A percentile compares a stretch with the other conserved stretches of the same genome.
These are phyloP conservation scores for Apophysomyces ossiformis DNA, from an alignment of 371 early-diverging fungal species.

Conservation along the genomic window DNA sequence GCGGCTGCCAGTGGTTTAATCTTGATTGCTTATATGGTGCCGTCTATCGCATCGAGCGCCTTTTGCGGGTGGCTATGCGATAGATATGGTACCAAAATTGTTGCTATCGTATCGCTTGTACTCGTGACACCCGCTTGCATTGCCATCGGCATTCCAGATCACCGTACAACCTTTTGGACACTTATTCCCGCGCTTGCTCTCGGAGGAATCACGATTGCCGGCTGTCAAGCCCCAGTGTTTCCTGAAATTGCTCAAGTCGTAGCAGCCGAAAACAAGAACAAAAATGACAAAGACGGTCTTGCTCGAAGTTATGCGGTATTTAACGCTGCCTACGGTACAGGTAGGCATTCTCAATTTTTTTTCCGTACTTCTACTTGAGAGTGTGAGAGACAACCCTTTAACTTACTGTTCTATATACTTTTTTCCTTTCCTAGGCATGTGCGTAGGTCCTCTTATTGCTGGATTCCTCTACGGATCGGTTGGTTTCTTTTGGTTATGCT, in stretches of 20 bases:
- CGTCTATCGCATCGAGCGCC: constrained; percentile 47
- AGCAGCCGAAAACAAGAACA: constrained; percentile 28
- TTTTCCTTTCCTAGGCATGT: constrained; percentile 23
- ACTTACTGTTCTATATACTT: neutral
- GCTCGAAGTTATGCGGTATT: constrained; percentile 48
- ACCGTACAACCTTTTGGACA: constrained; percentile 36
- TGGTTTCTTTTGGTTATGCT: constrained; percentile 36
- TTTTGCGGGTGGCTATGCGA: constrained; percentile 53
- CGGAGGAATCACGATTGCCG: constrained; percentile 45
- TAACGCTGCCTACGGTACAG: constrained; percentile 50
- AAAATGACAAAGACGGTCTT: constrained; percentile 34
- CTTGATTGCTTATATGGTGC: constrained; percentile 59
- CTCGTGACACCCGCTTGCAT: constrained; percentile 36
- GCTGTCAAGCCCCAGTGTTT: constrained; percentile 48
- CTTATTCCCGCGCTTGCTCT: constrained; percentile 32
- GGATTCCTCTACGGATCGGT: constrained; percentile 28
- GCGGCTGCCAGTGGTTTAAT: constrained; percentile 62
- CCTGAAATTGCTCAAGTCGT: constrained; percentile 50
- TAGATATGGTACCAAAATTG: constrained; percentile 43
- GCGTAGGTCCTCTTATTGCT: constrained; percentile 28
- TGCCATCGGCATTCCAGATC: constrained; percentile 39
- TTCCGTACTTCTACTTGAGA: too few relatives aligned
- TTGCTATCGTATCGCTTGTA: constrained; percentile 35
- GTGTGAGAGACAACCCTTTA: too few relatives aligned
- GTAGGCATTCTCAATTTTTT: constrained; percentile 13